These are phyloP conservation scores for Plantago elongata DNA, from an alignment of 257 asterid genomes.

Conservation along the genomic window DNA sequence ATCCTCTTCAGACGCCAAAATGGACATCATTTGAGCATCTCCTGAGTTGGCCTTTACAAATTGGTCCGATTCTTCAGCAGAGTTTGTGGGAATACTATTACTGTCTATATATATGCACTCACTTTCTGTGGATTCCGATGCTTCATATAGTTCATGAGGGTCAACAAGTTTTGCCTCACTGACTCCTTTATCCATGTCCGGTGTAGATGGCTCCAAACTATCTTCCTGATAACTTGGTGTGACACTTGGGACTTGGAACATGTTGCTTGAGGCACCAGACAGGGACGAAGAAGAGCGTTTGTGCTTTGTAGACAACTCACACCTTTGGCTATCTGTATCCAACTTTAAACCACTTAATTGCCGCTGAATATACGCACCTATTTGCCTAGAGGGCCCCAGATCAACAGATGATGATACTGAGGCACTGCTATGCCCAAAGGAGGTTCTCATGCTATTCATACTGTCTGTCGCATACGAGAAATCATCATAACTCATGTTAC, in stretches of 20 bases:
- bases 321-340: slow-evolving; percentile 57
- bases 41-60: slow-evolving; percentile 30
- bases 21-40: slow-evolving; percentile 28
- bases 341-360: slow-evolving; percentile 64
- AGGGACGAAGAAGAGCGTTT: slow-evolving; percentile 64
- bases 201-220: slow-evolving; percentile 32
- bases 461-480: slow-evolving; percentile 69
- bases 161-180: slow-evolving; percentile 27
- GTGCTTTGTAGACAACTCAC: slow-evolving; percentile 51
- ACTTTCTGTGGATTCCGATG: slow-evolving; percentile 42
- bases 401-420: slow-evolving; percentile 84
- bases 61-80: slow-evolving; percentile 35
- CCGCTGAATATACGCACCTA: slow-evolving; percentile 50
- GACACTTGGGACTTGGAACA: slow-evolving; percentile 42
- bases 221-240: slow-evolving; percentile 52
- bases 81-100: slow-evolving; percentile 28
- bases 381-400: slow-evolving; percentile 56
- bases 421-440: slow-evolving; percentile 62
- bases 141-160: slow-evolving; percentile 32
- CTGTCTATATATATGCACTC: slow-evolving; percentile 44
- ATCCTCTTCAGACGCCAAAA: slow-evolving; percentile 40
- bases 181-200: slow-evolving; percentile 34
- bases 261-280: slow-evolving; percentile 67
- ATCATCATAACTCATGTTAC: slow-evolving; percentile 68
- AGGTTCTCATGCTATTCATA: slow-evolving; percentile 70